Conservation (phyloP, 441 rosid species). For the Pelargonium australe region DNA sequence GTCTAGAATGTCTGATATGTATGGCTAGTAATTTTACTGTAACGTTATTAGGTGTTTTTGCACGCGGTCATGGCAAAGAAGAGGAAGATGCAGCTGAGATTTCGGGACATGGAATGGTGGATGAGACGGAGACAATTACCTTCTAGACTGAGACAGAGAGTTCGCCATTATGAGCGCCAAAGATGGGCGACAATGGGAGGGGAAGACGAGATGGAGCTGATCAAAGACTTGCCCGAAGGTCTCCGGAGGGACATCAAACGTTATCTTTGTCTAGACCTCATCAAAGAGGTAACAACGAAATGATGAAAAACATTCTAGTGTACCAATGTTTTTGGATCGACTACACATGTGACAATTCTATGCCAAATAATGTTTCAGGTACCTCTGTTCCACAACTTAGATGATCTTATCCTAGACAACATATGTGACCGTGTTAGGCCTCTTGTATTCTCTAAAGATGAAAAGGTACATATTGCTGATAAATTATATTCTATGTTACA, state of each 20-base stretch:
- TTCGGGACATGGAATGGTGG: constrained; percentile 74
- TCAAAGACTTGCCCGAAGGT: constrained; percentile 64
- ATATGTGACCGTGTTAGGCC: constrained; percentile 61
- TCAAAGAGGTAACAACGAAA: constrained; percentile 38
- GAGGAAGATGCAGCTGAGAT: constrained; percentile 53
- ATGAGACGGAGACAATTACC: constrained; percentile 62
- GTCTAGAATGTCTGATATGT: background rate
- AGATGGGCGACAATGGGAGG: constrained; percentile 53
- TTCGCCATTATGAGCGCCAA: constrained; percentile 55
- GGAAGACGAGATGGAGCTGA: constrained; percentile 47
- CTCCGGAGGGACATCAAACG: constrained; percentile 62
- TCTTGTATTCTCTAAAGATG: constrained; percentile 53
- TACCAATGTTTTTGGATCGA: too few relatives aligned
- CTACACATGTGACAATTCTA: background rate
- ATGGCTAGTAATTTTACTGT: too few relatives aligned
- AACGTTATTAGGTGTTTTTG: constrained; percentile 40
- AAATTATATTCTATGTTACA: background rate
- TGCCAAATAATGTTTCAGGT: constrained; percentile 29
- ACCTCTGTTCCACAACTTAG: constrained; percentile 57
- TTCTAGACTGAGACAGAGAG: constrained; percentile 47
- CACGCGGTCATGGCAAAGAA: constrained; percentile 63
- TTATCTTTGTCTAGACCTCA: constrained; percentile 55
- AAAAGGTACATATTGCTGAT: constrained; percentile 22
- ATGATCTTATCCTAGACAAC: constrained; percentile 56
- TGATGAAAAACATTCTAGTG: too few relatives aligned